phyloP scores from a whole-genome alignment of 2,329 filamentous ascomycete species.

The Lasiodiplodia sp. region DNA sequence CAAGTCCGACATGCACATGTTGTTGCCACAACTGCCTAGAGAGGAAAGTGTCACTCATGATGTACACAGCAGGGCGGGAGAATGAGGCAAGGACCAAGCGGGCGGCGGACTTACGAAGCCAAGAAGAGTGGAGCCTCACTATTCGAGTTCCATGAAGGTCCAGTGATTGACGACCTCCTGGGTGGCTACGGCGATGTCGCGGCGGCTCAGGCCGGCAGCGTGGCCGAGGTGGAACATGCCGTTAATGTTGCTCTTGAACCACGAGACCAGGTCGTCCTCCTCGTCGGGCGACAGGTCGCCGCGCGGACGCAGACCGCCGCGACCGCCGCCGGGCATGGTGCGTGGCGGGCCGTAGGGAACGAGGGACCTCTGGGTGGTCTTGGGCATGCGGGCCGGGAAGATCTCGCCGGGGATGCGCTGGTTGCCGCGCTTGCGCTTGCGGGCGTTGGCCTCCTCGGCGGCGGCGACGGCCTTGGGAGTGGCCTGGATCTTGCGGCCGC shows the following conservation, averaged over 20 bases:
- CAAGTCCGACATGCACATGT: neutral
- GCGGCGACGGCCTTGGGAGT: constrained; percentile 23
- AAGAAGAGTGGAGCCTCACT: neutral
- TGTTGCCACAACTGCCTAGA: neutral
- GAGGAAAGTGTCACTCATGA: neutral
- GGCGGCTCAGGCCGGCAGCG: constrained; percentile 4
- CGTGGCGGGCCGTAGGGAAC: neutral
- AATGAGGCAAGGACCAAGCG: neutral
- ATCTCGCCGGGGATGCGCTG: constrained; percentile 23
- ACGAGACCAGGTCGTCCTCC: neutral
- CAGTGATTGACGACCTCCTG: constrained; percentile 10
- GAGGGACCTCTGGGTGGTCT: neutral
- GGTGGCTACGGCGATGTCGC: neutral
- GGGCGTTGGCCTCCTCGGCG: constrained; percentile 7
- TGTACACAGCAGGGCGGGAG: no score
- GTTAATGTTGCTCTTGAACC: constrained; percentile 21
- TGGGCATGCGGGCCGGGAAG: constrained; percentile 24
- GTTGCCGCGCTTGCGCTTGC: constrained; percentile 24
- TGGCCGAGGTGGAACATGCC: constrained; percentile 17
- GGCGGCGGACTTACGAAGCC: neutral
- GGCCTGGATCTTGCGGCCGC: constrained; percentile 21
- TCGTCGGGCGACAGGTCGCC: constrained; percentile 1
- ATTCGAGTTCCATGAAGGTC: constrained; percentile 6
- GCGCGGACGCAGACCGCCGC: neutral
- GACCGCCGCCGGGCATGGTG: constrained; percentile 1